Evolutionary conservation across 306 rosid genomes (phyloP), one percentile per base, ranked within the genome.

Genomic region (Begonia loranthoides): DNA sequence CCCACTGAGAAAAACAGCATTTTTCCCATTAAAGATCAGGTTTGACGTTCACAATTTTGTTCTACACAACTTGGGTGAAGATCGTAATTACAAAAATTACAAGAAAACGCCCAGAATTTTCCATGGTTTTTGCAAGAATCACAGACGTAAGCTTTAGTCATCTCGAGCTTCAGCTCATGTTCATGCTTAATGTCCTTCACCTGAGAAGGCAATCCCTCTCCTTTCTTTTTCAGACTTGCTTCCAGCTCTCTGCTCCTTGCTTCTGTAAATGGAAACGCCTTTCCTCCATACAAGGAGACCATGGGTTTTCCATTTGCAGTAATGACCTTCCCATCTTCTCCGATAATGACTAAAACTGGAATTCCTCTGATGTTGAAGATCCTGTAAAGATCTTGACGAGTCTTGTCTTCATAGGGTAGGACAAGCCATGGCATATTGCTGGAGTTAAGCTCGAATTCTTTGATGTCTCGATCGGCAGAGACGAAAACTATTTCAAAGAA

Each of bases 31-130:
- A 28, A 28, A 28, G 36, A 28, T 28, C 3, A 28, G 36, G 45
- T 56, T 44, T 41, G 44, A 56, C 16, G 22, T 47, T 44, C 36
- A 47, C 9, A 41, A 0, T 4, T 56, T 2, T 13, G 54, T 57
- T 78, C 83, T 36, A 78, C 57, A 62, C 95, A 90, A 60, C 61
- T 78, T 61, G 99, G 95, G 28, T 86, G 95, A 36, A 90, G 87
- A 24, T 90, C 99, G 78, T 78, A 86, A 58, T 86, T 87, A 76
- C 99, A 90, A 7, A 82, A 72, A 63, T 68, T 77, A 61, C 95
- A 86, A 49, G 88, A 82, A 66, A 74, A 86, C n/a, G 95, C 70
- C 99, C 99, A 90, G 64, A 90, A 90, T 58, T 64, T 83, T 15
- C 94, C 95, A 50, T 70, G 74, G 50, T 68, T 46, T 71, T 73